A percentile compares a stretch with the other conserved stretches of the same genome.
These are phyloP conservation scores for Fomitopsis schrenkii DNA, from an alignment of 1,284 basidiomycete genomes.

Conservation along the genomic window DNA sequence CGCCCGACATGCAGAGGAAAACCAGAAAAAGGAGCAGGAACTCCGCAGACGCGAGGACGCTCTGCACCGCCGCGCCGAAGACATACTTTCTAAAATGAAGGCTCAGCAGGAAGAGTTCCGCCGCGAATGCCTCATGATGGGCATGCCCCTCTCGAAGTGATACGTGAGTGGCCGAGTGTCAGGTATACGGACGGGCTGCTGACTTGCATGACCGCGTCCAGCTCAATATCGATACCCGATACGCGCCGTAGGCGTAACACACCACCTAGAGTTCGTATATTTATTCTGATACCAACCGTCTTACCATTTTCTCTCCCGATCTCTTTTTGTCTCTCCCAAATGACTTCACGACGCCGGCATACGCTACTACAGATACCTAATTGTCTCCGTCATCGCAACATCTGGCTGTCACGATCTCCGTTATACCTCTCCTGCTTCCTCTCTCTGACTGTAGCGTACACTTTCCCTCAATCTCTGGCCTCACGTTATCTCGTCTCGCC, in stretches of 20 bases:
- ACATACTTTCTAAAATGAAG: conserved; percentile 3
- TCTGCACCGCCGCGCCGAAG: conserved; percentile 4
- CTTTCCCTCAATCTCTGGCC: neutral
- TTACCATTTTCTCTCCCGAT: neutral
- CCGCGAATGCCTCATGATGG: conserved; percentile 3
- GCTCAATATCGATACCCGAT: neutral
- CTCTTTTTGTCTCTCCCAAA: neutral
- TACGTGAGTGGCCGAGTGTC: neutral
- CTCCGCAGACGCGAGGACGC: conserved; percentile 4
- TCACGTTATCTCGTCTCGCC: neutral
- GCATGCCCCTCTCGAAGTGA: neutral
- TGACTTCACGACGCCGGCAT: neutral
- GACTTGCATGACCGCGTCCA: neutral
- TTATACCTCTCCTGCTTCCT: neutral
- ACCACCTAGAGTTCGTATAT: neutral
- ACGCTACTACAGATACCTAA: neutral
- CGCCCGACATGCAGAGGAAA: conserved; percentile 1
- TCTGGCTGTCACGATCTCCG: neutral
- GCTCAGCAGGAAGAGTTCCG: conserved; percentile 5
- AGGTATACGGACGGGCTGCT: neutral
- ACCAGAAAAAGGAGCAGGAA: conserved; percentile 5
- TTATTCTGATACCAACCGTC: neutral
- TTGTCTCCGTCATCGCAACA: neutral
- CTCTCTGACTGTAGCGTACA: conserved; percentile 1
- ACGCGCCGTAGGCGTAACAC: neutral